Evolutionary conservation across 768 basidiomycete species (phyloP).

Genomic region (Epithele typhae): DNA sequence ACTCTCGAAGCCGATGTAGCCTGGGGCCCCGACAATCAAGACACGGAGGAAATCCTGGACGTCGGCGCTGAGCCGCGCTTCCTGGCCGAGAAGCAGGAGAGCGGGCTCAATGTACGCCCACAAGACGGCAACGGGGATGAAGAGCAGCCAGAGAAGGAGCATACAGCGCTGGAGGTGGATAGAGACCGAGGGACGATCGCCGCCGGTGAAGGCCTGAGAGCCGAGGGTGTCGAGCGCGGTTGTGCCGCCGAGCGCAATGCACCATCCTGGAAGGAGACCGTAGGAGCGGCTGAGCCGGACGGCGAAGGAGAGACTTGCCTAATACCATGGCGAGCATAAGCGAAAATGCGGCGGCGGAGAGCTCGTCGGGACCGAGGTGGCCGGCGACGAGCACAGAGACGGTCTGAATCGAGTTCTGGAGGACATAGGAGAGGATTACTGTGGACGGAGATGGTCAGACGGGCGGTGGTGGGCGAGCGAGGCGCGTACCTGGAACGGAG

Average conservation of each 20-base stretch:
- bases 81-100: conserved; percentile 60
- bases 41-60: conserved; percentile 65
- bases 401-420: conserved; percentile 75
- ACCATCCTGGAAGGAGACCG: conserved; percentile 51
- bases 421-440: conserved; percentile 67
- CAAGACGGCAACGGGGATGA: conserved; percentile 55
- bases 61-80: conserved; percentile 48
- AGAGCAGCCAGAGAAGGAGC: conserved; percentile 56
- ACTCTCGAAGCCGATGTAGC: conserved; percentile 71
- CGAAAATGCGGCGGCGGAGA: conserved; percentile 69
- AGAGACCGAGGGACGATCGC: conserved; percentile 53
- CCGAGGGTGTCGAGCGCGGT: conserved; percentile 76
- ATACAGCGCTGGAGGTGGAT: conserved; percentile 70
- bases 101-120: conserved; percentile 67
- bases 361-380: conserved; percentile 62
- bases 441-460: neutral
- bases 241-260: conserved; percentile 72
- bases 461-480: neutral
- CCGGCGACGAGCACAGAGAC: conserved; percentile 59
- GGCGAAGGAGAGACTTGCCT: conserved; percentile 21
- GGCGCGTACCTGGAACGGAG: conserved; percentile 50
- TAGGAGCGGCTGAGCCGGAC: neutral
- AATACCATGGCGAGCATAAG: conserved; percentile 75
- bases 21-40: conserved; percentile 61
- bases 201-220: conserved; percentile 72